Evolutionary conservation across 73 alveolate species (phyloP).

Genomic region (Paramecium sexaurelia): DNA sequence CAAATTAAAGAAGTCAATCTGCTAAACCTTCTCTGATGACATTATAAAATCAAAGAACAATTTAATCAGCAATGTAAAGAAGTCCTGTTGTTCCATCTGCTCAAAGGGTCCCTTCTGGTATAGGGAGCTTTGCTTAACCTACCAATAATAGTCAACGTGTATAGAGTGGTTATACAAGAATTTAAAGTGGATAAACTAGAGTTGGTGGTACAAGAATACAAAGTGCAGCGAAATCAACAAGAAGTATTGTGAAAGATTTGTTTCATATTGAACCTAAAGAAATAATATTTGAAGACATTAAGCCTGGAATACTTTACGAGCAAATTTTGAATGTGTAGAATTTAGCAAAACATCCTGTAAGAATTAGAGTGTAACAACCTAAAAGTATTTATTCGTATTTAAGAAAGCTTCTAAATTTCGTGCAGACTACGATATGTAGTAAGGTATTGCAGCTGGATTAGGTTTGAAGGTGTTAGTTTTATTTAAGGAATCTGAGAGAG

Average conservation of each 20-base stretch:
- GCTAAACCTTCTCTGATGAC: constrained; percentile 21
- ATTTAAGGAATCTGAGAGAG: constrained; percentile 88
- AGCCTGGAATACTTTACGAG: constrained; percentile 87
- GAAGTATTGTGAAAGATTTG: constrained; percentile 4
- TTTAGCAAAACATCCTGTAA: constrained; percentile 82
- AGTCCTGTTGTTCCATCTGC: background rate
- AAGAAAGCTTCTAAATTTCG: constrained; percentile 72
- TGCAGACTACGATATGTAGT: constrained; percentile 81
- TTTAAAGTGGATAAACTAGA: background rate
- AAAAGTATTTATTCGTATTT: constrained; percentile 56
- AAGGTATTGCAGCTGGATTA: constrained; percentile 94
- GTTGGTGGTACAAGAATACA: constrained; percentile 13
- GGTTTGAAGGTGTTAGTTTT: constrained; percentile 89
- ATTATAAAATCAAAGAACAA: background rate
- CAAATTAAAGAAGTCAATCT: constrained; percentile 36
- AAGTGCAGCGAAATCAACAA: constrained; percentile 36
- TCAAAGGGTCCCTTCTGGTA: background rate
- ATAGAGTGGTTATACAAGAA: constrained; percentile 20
- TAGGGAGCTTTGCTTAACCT: background rate
- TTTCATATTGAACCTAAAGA: constrained; percentile 21
- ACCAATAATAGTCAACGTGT: background rate
- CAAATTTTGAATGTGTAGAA: constrained; percentile 86
- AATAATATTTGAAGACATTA: constrained; percentile 73
- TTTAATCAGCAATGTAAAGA: background rate
- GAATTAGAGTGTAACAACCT: constrained; percentile 88